Conservation (phyloP, 768 basidiomycete genomes). For the Hemileccinum impolitum region DNA sequence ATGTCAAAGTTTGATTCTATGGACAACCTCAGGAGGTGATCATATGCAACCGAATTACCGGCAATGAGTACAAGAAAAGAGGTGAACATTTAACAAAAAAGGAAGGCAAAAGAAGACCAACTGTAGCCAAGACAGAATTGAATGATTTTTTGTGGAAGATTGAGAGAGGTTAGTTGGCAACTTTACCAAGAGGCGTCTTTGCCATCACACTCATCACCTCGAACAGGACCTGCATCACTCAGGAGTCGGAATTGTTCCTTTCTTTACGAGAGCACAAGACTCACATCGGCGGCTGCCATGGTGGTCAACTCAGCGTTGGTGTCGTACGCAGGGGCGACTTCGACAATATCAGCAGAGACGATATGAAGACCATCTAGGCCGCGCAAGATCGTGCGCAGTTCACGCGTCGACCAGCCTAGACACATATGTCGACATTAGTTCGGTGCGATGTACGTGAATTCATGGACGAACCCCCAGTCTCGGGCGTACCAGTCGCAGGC, state of each 20-base stretch:
- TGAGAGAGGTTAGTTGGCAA: conserved; percentile 18
- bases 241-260: conserved; percentile 3
- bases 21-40: too few species aligned
- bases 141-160: neutral
- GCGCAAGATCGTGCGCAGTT: conserved; percentile 71
- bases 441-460: neutral
- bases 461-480: conserved; percentile 55
- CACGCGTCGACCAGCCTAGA: conserved; percentile 70
- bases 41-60: too few species aligned
- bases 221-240: conserved; percentile 53
- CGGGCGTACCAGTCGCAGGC: conserved; percentile 82
- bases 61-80: too few species aligned
- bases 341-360: conserved; percentile 81
- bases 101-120: neutral
- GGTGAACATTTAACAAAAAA: neutral
- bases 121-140: neutral
- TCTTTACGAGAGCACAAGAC: conserved; percentile 14
- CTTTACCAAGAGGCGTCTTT: conserved; percentile 72
- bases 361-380: conserved; percentile 74
- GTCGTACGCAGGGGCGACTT: conserved; percentile 82
- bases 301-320: conserved; percentile 61
- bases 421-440: too few species aligned
- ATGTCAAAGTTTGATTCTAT: too few species aligned
- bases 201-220: conserved; percentile 79
- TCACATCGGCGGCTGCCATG: conserved; percentile 59